Base-by-base conservation (phyloP, 2,329 filamentous ascomycete genomes). In the Calonectria pseudoturangicola region DNA sequence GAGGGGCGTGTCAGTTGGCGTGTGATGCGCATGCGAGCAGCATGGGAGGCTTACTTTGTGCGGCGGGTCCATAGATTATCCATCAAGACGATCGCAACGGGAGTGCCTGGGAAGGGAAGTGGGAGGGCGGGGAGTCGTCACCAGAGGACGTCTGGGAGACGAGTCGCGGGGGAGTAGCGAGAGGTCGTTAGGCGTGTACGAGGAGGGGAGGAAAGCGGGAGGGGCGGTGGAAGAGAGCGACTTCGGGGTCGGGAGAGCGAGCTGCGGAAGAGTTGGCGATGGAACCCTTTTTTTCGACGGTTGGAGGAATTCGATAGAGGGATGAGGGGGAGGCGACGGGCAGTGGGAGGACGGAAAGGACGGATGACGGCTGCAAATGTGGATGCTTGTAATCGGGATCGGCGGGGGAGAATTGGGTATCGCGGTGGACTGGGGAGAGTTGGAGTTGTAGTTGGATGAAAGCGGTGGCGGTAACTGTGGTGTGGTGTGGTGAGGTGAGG, bases 51-150 rank as follows among this genome's bases (percentile, higher is more conserved):
- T 85, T 89, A 96, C 94, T 95, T 95, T 86, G 92, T 93, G 86
- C 94, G 93, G 86, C 94, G 93, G 86, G 91, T 93, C 94, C 94
- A 96, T 88, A 92, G 86, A 83, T 89, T 90, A 85, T 91, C 90
- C 90, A 92, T 92, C 83, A 84, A 86, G 85, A 83, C 82, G 79
- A 76, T 79, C 78, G 76, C 73, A 69, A 77, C 71, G 76, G 72
- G 73, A 74, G 71, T 41, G 70, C 72, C 73, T 74, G 66, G 69
- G 76, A 79, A 73, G 63, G 68, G 68, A 75, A 66, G 65, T 75
- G 33, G 66, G 54, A 78, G 67, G 77, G 75, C 73, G 75, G 76
- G 72, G 76, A 79, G 74, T 76, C 75, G 75, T 77, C 74, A 71
- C 76, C 70, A 70, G 72, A 73, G 50, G 73, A 75, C 70, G 71